Base-by-base conservation (phyloP, 2,329 filamentous ascomycete genomes). In the Ramichloridium luteum region DNA sequence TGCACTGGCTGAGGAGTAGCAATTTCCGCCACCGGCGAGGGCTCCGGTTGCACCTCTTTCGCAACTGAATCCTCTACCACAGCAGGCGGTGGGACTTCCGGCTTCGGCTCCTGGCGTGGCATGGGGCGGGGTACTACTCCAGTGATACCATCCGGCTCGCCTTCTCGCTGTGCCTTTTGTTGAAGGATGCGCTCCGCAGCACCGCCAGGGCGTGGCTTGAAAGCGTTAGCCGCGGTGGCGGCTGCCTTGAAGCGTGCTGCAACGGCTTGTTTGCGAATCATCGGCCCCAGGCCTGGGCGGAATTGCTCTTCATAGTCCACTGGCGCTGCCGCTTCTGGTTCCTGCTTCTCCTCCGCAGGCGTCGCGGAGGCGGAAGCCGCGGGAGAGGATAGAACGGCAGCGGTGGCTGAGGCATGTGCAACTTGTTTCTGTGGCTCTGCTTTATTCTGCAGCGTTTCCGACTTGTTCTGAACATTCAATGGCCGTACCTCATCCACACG, bases 161-260 rank as follows among this genome's bases (percentile, higher is more conserved):
- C 60, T n/a, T 74, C 68, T 20, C 67, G 61, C 39, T 68, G 65
- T 31, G 77, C 72, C 34, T 79, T 51, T 2, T 49, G 47, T 28
- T 44, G 45, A 34, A 56, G 67, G 32, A 93, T 62, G 31, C 80
- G 77, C 39, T 92, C 84, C 31, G 76, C 85, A 13, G 84, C 86
- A 41, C 86, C 88, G 35, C 88, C 88, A 18, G 78, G 77, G 36
- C 88, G 74, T 13, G 88, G 88, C 50, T 88, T 92, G 61, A 96
- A 96, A 12, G 71, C 70, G 34, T 60, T 69, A 8, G 77, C 77
- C 14, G 79, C 74, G 34, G 68, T 74, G 1, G 83, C 84, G 14
- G 84, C 84, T 56, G 84, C 92, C 59, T 81, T 80, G 39, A 94
- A 72, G 40, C 70, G 75, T 1, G 75, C 77, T 39, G 73, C 73